Conservation (phyloP, 805 yeast species). For the Brettanomyces nanus region DNA sequence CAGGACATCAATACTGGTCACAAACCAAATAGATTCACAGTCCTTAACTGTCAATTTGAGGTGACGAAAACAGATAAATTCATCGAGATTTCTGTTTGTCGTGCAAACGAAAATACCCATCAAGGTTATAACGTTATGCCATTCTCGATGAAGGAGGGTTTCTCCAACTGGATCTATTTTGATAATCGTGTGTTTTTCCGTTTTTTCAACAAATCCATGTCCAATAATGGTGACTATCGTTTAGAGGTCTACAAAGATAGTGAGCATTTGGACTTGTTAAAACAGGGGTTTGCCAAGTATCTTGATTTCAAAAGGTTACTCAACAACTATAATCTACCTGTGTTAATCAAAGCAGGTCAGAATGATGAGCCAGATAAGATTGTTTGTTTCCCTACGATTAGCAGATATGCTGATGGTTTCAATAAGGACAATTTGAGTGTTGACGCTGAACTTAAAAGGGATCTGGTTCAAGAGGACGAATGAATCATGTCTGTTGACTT, state of each 20-base stretch:
- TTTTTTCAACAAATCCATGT: neutral
- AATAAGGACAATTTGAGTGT: neutral
- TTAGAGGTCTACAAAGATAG: slow-evolving; percentile 2
- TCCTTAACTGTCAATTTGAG: slow-evolving; percentile 6
- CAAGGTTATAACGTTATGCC: neutral
- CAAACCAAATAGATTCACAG: slow-evolving; percentile 1
- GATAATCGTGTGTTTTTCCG: slow-evolving; percentile 7
- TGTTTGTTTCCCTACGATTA: slow-evolving; percentile 6
- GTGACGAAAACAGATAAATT: neutral
- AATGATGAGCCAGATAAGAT: neutral
- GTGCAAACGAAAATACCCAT: neutral
- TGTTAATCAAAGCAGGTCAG: neutral
- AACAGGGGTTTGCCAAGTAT: neutral
- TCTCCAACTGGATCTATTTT: slow-evolving; percentile 6
- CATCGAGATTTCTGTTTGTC: neutral
- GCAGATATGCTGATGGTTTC: neutral
- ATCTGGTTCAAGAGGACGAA: neutral
- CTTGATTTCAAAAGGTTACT: neutral
- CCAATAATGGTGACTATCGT: neutral
- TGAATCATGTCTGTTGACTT: too few species aligned
- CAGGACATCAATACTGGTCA: slow-evolving; percentile 2
- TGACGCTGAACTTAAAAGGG: neutral
- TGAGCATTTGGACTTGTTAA: neutral
- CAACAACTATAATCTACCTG: slow-evolving; percentile 4
- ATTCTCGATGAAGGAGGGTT: neutral